Evolutionary conservation across 768 basidiomycete species (phyloP), one percentile per base, ranked within the genome.

Genomic region (Mrakia frigida): DNA sequence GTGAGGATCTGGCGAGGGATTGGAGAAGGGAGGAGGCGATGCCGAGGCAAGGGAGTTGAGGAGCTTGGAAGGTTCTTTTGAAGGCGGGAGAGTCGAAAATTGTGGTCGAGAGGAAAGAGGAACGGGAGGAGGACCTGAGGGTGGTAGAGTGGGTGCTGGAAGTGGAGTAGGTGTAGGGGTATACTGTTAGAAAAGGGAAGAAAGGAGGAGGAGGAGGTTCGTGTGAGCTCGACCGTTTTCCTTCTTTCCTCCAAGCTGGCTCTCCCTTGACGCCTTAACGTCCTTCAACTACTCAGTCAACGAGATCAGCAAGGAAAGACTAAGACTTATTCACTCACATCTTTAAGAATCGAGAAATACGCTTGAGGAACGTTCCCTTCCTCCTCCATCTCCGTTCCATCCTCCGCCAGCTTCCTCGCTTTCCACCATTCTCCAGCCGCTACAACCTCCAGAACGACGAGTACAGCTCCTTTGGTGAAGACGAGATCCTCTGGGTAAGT

Each of bases 371-470:
- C 72, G 72, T 60, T 73, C 9, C 72, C 72, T 43, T 52, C 71
- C 31, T 35, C 35, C 21, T 68, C 35, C 65, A 68, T 68, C 65
- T 68, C 65, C 37, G 39, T 37, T 39, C 60, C 56, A 37, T 60
- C 56, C 56, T 37, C 70, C 25, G 70, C 70, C 70, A 70, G 10
- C 72, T 21, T 59, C 72, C 46, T 18, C 25, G 72, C 56, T 14
- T 73, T 60, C 72, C 72, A 73, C 72, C 72, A 73, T n/a, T 73
- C 59, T 4, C 71, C 39, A 13, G 21, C 53, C 28, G 56, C 53
- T 31, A 72, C 71, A 14, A 72, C 53, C 23, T n/a, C 31, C 7
- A 33, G 16, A 2, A 72, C 53, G 6, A 23, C 16, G 3, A 52
- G 25, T 13, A 72, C 6, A 3, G 52, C 25, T 28, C 71, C 71